phyloP scores from a whole-genome alignment of 2,329 filamentous ascomycete species.

The Polychaeton citri region DNA sequence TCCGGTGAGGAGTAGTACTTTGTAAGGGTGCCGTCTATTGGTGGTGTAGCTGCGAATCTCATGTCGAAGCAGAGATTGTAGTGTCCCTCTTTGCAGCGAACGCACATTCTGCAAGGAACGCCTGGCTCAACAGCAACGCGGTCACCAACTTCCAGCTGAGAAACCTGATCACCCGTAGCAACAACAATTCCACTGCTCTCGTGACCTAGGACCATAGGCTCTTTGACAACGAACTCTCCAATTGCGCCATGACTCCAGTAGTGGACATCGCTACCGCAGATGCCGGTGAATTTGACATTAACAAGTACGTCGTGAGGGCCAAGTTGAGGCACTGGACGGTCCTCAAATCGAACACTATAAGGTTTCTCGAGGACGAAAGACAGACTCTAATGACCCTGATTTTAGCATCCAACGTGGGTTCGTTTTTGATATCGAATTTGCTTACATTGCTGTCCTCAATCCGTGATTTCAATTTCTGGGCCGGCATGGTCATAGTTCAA shows the following conservation, averaged over 20 bases:
- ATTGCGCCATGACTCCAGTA: slow-evolving; percentile 35
- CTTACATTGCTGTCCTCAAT: too few species aligned
- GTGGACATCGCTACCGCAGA: slow-evolving; percentile 63
- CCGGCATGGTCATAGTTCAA: too few species aligned
- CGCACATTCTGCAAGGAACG: slow-evolving; percentile 59
- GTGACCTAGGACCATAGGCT: slow-evolving; percentile 36
- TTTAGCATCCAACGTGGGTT: too few species aligned
- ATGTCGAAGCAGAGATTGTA: slow-evolving; percentile 12
- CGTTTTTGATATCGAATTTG: too few species aligned
- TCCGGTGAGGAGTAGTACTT: slow-evolving; percentile 35
- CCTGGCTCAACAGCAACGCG: slow-evolving; percentile 68
- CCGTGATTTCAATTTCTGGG: too few species aligned
- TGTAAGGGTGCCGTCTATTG: slow-evolving; percentile 28
- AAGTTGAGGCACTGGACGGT: slow-evolving; percentile 58
- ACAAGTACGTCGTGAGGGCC: slow-evolving; percentile 59
- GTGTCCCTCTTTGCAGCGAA: slow-evolving; percentile 24
- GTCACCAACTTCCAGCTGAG: slow-evolving; percentile 50
- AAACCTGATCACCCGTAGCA: slow-evolving; percentile 47
- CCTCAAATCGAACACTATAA: slow-evolving; percentile 56
- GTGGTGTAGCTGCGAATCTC: slow-evolving; percentile 10
- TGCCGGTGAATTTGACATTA: slow-evolving; percentile 68
- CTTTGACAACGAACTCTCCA: slow-evolving; percentile 31
- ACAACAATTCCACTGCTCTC: slow-evolving; percentile 24
- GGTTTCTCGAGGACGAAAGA: slow-evolving; percentile 70
- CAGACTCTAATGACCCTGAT: slow-evolving; percentile 55